Conservation (phyloP, 2,329 filamentous ascomycete species). For the Sporothrix variecibatus region DNA sequence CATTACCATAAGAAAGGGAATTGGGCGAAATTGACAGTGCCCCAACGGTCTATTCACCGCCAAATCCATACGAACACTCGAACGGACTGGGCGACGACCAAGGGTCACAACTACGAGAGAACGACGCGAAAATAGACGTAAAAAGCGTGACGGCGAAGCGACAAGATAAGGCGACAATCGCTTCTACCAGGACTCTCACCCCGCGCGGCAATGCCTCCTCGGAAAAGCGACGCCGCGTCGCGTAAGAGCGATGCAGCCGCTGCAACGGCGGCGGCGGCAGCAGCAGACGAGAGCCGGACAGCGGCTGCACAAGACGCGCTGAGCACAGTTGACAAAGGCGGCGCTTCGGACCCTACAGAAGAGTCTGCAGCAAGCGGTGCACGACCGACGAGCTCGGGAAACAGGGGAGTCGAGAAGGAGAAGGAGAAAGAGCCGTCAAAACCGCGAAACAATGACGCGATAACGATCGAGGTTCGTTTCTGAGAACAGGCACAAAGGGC, state of each 20-base stretch:
- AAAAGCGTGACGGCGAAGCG: not conserved
- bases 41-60: not conserved
- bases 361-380: not conserved
- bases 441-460: slow-evolving; percentile 37
- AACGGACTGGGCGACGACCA: not conserved
- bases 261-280: slow-evolving; percentile 26
- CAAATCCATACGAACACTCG: not conserved
- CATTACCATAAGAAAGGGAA: not conserved
- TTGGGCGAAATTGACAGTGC: not conserved
- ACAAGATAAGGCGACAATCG: not conserved
- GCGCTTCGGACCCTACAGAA: not conserved
- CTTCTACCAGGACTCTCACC: not conserved
- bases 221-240: slow-evolving; percentile 52
- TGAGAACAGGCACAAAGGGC: not conserved
- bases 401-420: slow-evolving; percentile 41
- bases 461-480: slow-evolving; percentile 55
- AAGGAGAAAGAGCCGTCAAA: slow-evolving; percentile 31
- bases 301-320: slow-evolving; percentile 13
- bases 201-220: slow-evolving; percentile 52
- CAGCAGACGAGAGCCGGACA: slow-evolving; percentile 28
- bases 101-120: not conserved
- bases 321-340: not conserved
- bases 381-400: slow-evolving; percentile 19
- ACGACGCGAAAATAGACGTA: not conserved
- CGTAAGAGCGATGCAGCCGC: slow-evolving; percentile 48